phyloP scores from a whole-genome alignment of 441 rosid species.

The Syzygium syzygioides region DNA sequence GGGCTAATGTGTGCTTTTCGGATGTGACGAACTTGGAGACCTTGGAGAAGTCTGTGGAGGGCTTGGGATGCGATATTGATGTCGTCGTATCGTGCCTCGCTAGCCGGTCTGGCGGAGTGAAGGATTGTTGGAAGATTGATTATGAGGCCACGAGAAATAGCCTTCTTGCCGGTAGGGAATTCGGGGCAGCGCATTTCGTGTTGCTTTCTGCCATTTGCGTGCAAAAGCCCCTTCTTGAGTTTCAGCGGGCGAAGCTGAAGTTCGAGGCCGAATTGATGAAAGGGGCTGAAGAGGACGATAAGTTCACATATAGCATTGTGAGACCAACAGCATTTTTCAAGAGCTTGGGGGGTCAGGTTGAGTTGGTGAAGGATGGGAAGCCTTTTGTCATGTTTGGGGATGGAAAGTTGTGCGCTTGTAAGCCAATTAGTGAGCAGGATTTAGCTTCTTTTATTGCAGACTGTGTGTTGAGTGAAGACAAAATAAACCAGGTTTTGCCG shows the following conservation, averaged over 20 bases:
- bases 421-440: slow-evolving; percentile 87
- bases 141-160: slow-evolving; percentile 85
- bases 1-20: slow-evolving; percentile 75
- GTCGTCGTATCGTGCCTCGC: slow-evolving; percentile 93
- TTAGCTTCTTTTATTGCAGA: slow-evolving; percentile 74
- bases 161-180: slow-evolving; percentile 68
- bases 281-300: slow-evolving; percentile 25
- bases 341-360: slow-evolving; percentile 92
- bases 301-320: slow-evolving; percentile 87
- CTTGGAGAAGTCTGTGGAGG: slow-evolving; percentile 43
- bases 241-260: slow-evolving; percentile 79
- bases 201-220: slow-evolving; percentile 3
- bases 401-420: slow-evolving; percentile 87
- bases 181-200: slow-evolving; percentile 76
- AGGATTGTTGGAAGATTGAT: slow-evolving; percentile 91
- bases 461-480: slow-evolving; percentile 68
- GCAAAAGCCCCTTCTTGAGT: slow-evolving; percentile 54
- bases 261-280: slow-evolving; percentile 74
- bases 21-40: slow-evolving; percentile 60
- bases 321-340: slow-evolving; percentile 77
- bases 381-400: slow-evolving; percentile 97
- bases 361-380: slow-evolving; percentile 84
- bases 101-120: slow-evolving; percentile 76
- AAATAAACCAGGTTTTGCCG: slow-evolving; percentile 66
- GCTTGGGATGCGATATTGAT: slow-evolving; percentile 46